Conservation (phyloP, 1,284 basidiomycete genomes). For the Megacollybia platyphylla region DNA sequence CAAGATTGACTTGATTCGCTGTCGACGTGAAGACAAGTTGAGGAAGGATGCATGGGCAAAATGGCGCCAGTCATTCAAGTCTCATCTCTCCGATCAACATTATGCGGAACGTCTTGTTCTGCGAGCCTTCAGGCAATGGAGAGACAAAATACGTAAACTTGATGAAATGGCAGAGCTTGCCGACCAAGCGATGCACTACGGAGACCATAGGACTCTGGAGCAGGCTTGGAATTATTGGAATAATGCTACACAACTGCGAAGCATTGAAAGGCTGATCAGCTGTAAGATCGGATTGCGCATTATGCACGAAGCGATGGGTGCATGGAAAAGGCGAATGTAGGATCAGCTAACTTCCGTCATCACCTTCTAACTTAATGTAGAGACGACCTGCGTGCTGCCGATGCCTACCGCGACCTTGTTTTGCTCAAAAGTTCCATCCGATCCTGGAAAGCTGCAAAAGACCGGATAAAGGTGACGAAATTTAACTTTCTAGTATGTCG, state of each 20-base stretch:
- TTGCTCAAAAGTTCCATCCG: constrained; percentile 31
- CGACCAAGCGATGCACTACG: constrained; percentile 26
- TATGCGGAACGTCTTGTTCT: constrained; percentile 27
- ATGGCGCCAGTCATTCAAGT: constrained; percentile 46
- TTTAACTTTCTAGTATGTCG: constrained; percentile 11
- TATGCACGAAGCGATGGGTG: constrained; percentile 27
- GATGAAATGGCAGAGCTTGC: constrained; percentile 33
- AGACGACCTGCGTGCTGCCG: constrained; percentile 27
- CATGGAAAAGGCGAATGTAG: constrained; percentile 48
- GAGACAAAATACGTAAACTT: constrained; percentile 21
- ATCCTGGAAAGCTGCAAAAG: constrained; percentile 42
- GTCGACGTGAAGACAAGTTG: constrained; percentile 34
- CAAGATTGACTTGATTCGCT: constrained; percentile 49
- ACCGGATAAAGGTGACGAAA: constrained; percentile 31
- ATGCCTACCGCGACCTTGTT: constrained; percentile 25
- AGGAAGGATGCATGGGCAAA: constrained; percentile 42
- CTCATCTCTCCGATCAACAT: constrained; percentile 33
- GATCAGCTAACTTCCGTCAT: constrained; percentile 12
- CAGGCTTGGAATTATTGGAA: constrained; percentile 46
- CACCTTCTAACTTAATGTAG: constrained; percentile 18
- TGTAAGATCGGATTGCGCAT: constrained; percentile 32
- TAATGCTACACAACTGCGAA: constrained; percentile 25
- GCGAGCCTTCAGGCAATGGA: constrained; percentile 40
- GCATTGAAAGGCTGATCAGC: constrained; percentile 28
- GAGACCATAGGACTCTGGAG: constrained; percentile 21